phyloP scores from a whole-genome alignment of 768 basidiomycete genomes.

The Pleurotus salmoneostramineus region DNA sequence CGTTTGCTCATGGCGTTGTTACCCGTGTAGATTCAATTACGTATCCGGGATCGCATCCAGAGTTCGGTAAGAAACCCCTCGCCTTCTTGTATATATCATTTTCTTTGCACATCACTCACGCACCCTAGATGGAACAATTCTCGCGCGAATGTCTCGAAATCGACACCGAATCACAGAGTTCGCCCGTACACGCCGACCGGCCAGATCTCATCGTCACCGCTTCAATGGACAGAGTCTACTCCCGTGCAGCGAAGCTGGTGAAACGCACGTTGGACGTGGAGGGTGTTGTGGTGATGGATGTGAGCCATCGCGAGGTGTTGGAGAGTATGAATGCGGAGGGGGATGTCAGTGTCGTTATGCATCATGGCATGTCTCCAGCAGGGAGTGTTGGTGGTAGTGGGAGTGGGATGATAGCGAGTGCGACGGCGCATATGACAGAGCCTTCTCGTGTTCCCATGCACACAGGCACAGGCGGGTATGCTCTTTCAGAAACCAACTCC shows the following conservation, averaged over 20 bases:
- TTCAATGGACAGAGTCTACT: conserved; percentile 86
- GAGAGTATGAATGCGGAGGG: conserved; percentile 65
- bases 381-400: conserved; percentile 32
- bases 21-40: conserved; percentile 68
- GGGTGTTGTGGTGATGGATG: conserved; percentile 89
- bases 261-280: conserved; percentile 89
- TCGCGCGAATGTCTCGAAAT: conserved; percentile 93
- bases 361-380: too few species aligned
- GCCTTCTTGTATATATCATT: not conserved
- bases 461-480: not conserved
- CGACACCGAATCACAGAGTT: conserved; percentile 51
- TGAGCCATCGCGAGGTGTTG: conserved; percentile 84
- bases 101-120: not conserved
- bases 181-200: conserved; percentile 26
- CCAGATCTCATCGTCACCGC: conserved; percentile 32
- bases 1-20: not conserved
- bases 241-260: conserved; percentile 86
- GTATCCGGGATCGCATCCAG: conserved; percentile 89
- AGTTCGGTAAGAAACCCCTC: conserved; percentile 64
- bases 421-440: too few species aligned
- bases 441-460: too few species aligned
- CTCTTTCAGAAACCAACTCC: too few species aligned
- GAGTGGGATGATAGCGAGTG: too few species aligned
- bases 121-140: conserved; percentile 83
- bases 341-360: conserved; percentile 63